Percentiles rank a stretch among this genome's conserved stretches.
These are phyloP conservation scores for Rhynchospora tenuis DNA, from an alignment of 176 grass and related monocot genomes.

Conservation along the genomic window DNA sequence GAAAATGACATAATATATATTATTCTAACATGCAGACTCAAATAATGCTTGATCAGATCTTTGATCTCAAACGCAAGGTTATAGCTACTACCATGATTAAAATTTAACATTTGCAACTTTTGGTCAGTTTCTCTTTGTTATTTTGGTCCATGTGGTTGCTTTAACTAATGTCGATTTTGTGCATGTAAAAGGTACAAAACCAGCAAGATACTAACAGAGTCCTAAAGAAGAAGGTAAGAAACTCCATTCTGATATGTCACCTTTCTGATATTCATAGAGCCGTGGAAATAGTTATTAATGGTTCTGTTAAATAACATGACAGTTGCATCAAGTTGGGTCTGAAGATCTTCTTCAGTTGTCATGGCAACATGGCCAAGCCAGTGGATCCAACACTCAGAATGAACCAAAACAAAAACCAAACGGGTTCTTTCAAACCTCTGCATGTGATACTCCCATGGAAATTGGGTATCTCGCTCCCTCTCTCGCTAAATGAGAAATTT, in stretches of 20 bases:
- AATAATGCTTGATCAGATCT: slow-evolving; percentile 62
- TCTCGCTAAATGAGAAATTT: not conserved
- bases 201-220: slow-evolving; percentile 58
- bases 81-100: not conserved
- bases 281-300: slow-evolving; percentile 4
- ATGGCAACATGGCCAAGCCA: slow-evolving; percentile 41
- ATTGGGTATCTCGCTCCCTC: slow-evolving; percentile 28
- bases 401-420: slow-evolving; percentile 20
- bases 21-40: slow-evolving; percentile 41
- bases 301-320: not conserved
- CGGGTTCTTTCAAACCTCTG: slow-evolving; percentile 21
- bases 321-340: slow-evolving; percentile 36
- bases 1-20: not conserved
- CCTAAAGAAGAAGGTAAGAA: slow-evolving; percentile 63
- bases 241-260: not conserved
- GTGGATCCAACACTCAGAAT: slow-evolving; percentile 20
- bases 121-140: not conserved
- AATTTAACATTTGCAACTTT: not conserved
- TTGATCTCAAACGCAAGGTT: slow-evolving; percentile 86
- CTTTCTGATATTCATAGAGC: not conserved
- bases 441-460: slow-evolving; percentile 28
- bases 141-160: not conserved
- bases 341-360: slow-evolving; percentile 30
- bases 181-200: slow-evolving; percentile 52
- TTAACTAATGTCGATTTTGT: not conserved